phyloP scores from a whole-genome alignment of 495 filamentous ascomycete genomes.

The Xylona heveae region DNA sequence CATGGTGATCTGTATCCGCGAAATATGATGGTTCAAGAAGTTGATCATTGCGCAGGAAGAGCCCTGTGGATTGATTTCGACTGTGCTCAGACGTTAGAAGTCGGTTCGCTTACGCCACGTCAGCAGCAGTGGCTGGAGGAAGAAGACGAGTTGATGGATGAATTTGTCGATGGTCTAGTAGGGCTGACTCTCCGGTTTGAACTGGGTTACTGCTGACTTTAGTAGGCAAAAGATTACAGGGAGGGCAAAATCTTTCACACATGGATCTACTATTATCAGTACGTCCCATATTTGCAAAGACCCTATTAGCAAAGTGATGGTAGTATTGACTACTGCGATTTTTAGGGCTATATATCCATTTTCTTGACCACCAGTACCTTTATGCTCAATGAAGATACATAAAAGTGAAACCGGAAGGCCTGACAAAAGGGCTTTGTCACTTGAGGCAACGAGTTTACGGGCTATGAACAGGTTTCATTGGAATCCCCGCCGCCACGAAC shows the following conservation, averaged over 20 bases:
- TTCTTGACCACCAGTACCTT: too few relatives aligned
- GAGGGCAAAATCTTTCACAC: constrained; percentile 7
- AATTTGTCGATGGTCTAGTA: constrained; percentile 10
- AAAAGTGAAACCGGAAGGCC: too few relatives aligned
- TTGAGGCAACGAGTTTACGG: too few relatives aligned
- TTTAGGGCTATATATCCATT: too few relatives aligned
- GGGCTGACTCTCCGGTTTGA: neutral
- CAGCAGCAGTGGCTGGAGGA: constrained; percentile 7
- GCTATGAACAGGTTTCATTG: too few relatives aligned
- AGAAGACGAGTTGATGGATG: constrained; percentile 10
- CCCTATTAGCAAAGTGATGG: too few relatives aligned
- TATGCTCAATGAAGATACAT: too few relatives aligned
- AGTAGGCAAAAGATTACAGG: constrained; percentile 7
- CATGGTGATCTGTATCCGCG: constrained; percentile 11
- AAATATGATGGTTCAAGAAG: constrained; percentile 10
- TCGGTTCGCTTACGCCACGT: constrained; percentile 5
- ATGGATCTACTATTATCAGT: constrained; percentile 10
- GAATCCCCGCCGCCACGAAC: too few relatives aligned
- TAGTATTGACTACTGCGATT: too few relatives aligned
- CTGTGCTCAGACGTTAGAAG: constrained; percentile 9
- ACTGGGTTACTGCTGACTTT: constrained; percentile 6
- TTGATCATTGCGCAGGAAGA: constrained; percentile 5
- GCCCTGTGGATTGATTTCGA: constrained; percentile 15
- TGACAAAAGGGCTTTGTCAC: too few relatives aligned
- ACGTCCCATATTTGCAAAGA: too few relatives aligned